Evolutionary conservation across 768 basidiomycete genomes (phyloP).

Genomic region (Russula sp.): DNA sequence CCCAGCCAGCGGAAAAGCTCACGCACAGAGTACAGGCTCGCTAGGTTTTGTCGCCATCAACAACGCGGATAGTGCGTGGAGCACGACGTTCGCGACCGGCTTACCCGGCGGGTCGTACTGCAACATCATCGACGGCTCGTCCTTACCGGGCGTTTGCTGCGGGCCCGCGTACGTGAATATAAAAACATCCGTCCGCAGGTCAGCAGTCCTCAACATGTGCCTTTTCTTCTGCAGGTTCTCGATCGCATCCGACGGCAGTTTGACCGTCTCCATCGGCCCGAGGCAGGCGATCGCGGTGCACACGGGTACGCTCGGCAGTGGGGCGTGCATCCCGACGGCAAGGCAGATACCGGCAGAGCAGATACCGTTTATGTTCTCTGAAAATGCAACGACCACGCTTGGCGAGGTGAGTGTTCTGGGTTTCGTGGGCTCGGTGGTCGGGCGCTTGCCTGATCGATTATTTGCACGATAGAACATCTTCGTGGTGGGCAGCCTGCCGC

Average conservation of each 20-base stretch:
- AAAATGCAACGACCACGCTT: conserved; percentile 49
- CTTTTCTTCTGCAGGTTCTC: conserved; percentile 19
- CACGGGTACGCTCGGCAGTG: conserved; percentile 17
- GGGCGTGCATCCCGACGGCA: background rate
- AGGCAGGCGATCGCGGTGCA: conserved; percentile 29
- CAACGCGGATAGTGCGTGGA: conserved; percentile 54
- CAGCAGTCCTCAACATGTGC: background rate
- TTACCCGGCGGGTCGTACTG: conserved; percentile 57
- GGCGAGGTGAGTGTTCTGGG: conserved; percentile 42
- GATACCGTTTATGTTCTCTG: conserved; percentile 34
- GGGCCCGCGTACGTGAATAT: conserved; percentile 39
- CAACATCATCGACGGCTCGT: conserved; percentile 52
- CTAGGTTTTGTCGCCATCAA: conserved; percentile 63
- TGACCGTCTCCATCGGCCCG: conserved; percentile 26
- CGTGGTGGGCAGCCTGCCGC: conserved; percentile 49
- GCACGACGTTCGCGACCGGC: conserved; percentile 48
- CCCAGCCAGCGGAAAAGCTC: background rate
- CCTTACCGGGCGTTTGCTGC: conserved; percentile 39
- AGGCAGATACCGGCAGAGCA: conserved; percentile 11
- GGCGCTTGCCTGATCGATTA: background rate
- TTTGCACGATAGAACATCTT: conserved; percentile 46
- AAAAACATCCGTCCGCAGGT: background rate
- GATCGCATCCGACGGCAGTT: conserved; percentile 14
- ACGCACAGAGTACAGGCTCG: conserved; percentile 35
- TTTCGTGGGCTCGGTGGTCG: background rate